phyloP scores from a whole-genome alignment of 2,329 filamentous ascomycete species.

The Phaeomoniella chlamydospora region DNA sequence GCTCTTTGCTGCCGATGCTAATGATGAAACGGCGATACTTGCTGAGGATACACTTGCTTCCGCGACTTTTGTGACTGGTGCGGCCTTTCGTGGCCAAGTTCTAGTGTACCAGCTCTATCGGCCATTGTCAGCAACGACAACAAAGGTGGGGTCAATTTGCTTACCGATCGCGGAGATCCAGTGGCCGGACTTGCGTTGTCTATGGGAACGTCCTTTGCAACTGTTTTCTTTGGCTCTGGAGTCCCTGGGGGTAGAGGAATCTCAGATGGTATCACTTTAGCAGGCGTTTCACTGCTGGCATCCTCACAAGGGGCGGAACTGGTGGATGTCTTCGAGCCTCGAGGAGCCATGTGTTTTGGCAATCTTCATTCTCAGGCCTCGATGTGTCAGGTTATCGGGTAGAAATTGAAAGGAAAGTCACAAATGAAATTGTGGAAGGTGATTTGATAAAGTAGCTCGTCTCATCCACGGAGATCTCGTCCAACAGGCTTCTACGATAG shows the following conservation, averaged over 20 bases:
- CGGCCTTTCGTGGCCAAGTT: slow-evolving; percentile 32
- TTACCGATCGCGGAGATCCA: neutral
- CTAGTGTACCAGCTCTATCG: slow-evolving; percentile 27
- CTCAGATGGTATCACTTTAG: neutral
- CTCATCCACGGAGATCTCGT: too few relatives aligned
- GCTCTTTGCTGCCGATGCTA: slow-evolving; percentile 17
- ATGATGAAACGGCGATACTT: slow-evolving; percentile 20
- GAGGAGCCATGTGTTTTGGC: neutral
- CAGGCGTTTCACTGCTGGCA: neutral
- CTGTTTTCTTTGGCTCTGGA: neutral
- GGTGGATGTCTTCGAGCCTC: neutral
- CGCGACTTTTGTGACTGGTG: slow-evolving; percentile 32
- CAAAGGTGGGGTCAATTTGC: neutral
- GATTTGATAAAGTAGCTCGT: too few relatives aligned
- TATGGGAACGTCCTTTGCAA: neutral
- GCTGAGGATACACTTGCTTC: slow-evolving; percentile 32
- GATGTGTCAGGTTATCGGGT: too few relatives aligned
- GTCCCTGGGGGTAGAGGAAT: neutral
- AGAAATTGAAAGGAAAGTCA: too few relatives aligned
- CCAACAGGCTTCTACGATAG: too few relatives aligned
- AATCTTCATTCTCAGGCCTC: neutral
- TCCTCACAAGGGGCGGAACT: neutral
- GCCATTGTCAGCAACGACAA: neutral
- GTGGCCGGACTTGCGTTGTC: neutral
- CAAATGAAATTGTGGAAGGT: too few relatives aligned